Evolutionary conservation across 2,329 filamentous ascomycete species (phyloP).

Genomic region (Colletotrichum musae): DNA sequence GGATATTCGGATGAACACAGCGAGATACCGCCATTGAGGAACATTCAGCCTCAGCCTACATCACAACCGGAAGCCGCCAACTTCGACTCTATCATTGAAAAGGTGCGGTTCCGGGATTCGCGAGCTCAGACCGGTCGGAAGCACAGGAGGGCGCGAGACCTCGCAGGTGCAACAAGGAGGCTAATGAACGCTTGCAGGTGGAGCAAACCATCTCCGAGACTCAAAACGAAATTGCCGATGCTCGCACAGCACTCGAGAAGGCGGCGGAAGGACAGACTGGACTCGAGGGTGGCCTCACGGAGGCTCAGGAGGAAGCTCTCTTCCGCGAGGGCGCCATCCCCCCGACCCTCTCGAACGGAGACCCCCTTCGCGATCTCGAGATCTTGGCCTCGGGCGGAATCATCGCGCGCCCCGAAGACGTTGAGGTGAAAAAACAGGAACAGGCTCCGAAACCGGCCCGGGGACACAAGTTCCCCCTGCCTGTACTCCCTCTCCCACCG

Average conservation of each 20-base stretch:
- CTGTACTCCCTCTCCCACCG: constrained; percentile 75
- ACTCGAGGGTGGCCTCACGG: constrained; percentile 53
- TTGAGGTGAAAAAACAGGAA: constrained; percentile 23
- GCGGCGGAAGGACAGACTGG: constrained; percentile 18
- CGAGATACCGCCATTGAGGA: constrained; percentile 21
- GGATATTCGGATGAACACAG: constrained; percentile 47
- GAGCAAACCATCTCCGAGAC: constrained; percentile 32
- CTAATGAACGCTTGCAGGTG: constrained; percentile 24
- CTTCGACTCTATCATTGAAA: constrained; percentile 2
- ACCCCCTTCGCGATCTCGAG: constrained; percentile 47
- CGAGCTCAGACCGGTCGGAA: background rate
- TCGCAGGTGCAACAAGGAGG: constrained; percentile 6
- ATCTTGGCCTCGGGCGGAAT: constrained; percentile 50
- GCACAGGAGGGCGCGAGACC: constrained; percentile 27
- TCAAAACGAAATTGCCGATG: constrained; percentile 32
- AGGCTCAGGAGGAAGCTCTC: constrained; percentile 60
- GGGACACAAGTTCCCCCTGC: constrained; percentile 80
- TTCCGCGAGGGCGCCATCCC: constrained; percentile 60
- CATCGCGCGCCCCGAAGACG: constrained; percentile 48
- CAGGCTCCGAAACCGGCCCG: background rate
- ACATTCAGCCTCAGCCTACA: background rate
- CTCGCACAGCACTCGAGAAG: constrained; percentile 30
- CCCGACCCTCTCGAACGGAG: constrained; percentile 43
- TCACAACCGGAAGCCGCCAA: constrained; percentile 13
- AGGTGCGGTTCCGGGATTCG: constrained; percentile 20